Evolutionary conservation across 192 early-diverging fungal genomes (phyloP), one percentile per base, ranked within the genome.

Genomic region (Coemansia sp.): DNA sequence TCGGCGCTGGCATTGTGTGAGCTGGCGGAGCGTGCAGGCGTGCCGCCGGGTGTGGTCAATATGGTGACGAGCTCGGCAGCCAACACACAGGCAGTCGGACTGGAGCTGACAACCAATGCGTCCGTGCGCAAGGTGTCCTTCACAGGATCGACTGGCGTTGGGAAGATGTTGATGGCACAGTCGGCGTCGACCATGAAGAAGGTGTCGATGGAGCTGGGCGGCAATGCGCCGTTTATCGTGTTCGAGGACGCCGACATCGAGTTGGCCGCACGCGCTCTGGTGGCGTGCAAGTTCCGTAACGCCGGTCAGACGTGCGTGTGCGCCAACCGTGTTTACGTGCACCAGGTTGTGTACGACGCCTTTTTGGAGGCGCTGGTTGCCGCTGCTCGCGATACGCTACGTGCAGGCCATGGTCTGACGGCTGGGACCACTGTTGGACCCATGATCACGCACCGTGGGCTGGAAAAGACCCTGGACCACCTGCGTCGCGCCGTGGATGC

Each of bases 261-360:
- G 0, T 40, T 23, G 6, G 86, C 86, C 0, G 86, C 72, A 3
- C 56, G 68, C 19, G 21, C 68, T 41, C 70, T 87, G 16, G 53
- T 80, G 0, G 63, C 49, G 18, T 82, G 83, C 66, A 85, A 84
- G 41, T 86, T 87, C 65, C 81, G 79, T 58, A 94, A 94, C 64
- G 77, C 88, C 18, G 91, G 92, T 0, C 92, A 94, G 70, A 89
- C 85, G 15, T 94, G 93, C 63, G 90, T 91, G 63, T 88, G 85
- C 5, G 82, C 89, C 13, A 89, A 90, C 68, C 75, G 92, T 1
- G 65, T 94, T 3, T 88, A 89, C 40, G 90, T 91, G 13, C 91
- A 92, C 50, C 85, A 86, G 64, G 62, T 68, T 8, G 72, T 93
- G 0, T 86, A 91, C 60, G 87, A 90, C 39, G 72, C 70, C 26